These are phyloP conservation scores for Xylaria sp. DNA, from an alignment of 2,329 filamentous ascomycete species.

Conservation along the genomic window DNA sequence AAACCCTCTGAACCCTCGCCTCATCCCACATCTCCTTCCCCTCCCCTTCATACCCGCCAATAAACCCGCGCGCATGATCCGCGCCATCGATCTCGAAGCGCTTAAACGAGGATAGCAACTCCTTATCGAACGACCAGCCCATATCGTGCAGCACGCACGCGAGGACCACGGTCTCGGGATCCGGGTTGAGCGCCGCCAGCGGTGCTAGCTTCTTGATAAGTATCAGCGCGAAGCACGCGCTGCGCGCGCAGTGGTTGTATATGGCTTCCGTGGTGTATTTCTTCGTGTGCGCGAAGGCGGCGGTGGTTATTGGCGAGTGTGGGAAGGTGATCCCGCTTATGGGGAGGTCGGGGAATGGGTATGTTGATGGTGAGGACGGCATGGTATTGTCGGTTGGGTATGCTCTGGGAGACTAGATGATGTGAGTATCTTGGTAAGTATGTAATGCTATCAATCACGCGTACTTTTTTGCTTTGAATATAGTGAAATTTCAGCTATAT, in stretches of 20 bases:
- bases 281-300: conserved; percentile 40
- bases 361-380: conserved; percentile 24
- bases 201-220: conserved; percentile 36
- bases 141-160: conserved; percentile 41
- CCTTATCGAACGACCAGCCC: conserved; percentile 38
- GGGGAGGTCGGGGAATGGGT: conserved; percentile 39
- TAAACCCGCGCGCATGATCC: conserved; percentile 35
- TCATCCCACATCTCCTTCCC: conserved; percentile 29
- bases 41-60: conserved; percentile 11
- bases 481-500: too few relatives aligned
- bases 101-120: conserved; percentile 30
- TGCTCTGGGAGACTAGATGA: background rate
- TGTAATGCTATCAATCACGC: background rate
- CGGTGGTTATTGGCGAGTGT: conserved; percentile 34
- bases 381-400: conserved; percentile 6
- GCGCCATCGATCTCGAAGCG: conserved; percentile 44
- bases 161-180: conserved; percentile 39
- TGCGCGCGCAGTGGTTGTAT: conserved; percentile 44
- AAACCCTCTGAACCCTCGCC: conserved; percentile 30
- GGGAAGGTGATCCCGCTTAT: conserved; percentile 39
- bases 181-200: conserved; percentile 9
- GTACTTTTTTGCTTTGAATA: background rate
- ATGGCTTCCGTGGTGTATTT: conserved; percentile 35
- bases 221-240: conserved; percentile 41
- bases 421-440: background rate